phyloP scores from a whole-genome alignment of 2,329 filamentous ascomycete species.

The Scopulariopsis brevicaulis region DNA sequence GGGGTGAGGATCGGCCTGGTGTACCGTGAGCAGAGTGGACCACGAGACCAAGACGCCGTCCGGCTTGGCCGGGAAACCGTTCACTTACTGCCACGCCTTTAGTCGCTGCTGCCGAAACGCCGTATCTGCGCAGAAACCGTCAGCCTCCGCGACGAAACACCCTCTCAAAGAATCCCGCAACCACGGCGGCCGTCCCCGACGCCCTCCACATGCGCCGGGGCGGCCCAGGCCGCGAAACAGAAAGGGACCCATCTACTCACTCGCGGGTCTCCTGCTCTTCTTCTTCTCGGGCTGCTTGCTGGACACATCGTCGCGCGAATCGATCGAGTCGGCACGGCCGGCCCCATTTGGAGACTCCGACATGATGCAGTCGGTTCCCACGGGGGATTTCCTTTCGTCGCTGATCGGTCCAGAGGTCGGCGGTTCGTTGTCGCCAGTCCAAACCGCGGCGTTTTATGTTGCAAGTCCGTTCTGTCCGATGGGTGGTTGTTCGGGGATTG shows the following conservation, averaged over 20 bases:
- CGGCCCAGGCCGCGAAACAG: not conserved
- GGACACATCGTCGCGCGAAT: slow-evolving; percentile 38
- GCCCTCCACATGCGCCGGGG: not conserved
- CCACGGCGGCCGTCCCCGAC: not conserved
- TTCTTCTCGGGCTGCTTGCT: slow-evolving; percentile 56
- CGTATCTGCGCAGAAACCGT: slow-evolving; percentile 51
- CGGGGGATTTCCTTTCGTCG: not conserved
- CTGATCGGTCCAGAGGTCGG: not conserved
- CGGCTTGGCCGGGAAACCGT: not conserved
- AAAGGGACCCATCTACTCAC: slow-evolving; percentile 35
- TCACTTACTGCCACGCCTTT: slow-evolving; percentile 92
- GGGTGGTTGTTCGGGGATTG: not conserved
- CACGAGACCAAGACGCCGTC: not conserved
- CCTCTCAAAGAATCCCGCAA: too few relatives aligned
- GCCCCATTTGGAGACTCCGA: slow-evolving; percentile 31
- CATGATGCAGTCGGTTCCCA: slow-evolving; percentile 21
- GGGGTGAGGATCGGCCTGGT: slow-evolving; percentile 83
- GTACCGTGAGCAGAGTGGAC: not conserved
- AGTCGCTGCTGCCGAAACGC: slow-evolving; percentile 93
- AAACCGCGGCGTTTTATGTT: not conserved
- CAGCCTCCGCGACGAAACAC: not conserved
- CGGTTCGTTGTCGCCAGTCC: not conserved
- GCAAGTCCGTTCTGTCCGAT: not conserved
- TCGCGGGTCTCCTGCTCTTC: slow-evolving; percentile 86
- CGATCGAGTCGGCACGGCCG: slow-evolving; percentile 39